Evolutionary conservation across 2,329 filamentous ascomycete species (phyloP).

Genomic region (Leptographium flavum): DNA sequence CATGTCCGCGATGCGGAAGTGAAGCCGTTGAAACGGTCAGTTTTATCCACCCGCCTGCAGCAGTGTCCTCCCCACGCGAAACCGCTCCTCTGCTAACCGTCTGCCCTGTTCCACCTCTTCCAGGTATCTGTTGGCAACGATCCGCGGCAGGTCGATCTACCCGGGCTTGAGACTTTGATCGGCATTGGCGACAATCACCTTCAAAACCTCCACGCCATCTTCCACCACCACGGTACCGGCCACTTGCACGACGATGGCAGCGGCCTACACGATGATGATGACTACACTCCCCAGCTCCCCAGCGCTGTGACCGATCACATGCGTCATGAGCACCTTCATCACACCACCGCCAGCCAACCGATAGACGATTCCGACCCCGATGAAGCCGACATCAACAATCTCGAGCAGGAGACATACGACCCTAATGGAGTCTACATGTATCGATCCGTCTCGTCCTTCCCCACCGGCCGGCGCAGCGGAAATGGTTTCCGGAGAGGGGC

Average conservation of each 20-base stretch:
- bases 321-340: neutral
- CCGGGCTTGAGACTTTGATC: neutral
- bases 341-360: neutral
- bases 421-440: conserved; percentile 27
- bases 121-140: conserved; percentile 47
- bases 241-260: neutral
- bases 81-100: neutral
- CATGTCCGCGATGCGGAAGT: conserved; percentile 62
- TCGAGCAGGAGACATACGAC: conserved; percentile 29
- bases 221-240: neutral
- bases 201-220: neutral
- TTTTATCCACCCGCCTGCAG: conserved; percentile 8
- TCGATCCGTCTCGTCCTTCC: conserved; percentile 15
- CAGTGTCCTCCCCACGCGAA: neutral
- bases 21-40: conserved; percentile 80
- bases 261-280: too few species aligned
- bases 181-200: neutral
- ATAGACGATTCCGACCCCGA: conserved; percentile 39
- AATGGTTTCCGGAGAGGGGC: neutral
- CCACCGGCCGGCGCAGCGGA: neutral
- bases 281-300: too few species aligned
- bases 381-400: conserved; percentile 45
- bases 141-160: conserved; percentile 30
- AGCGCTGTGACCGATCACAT: neutral
- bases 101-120: neutral